These are phyloP conservation scores for Claviceps sp. DNA, from an alignment of 2,329 filamentous ascomycete genomes.

Conservation along the genomic window DNA sequence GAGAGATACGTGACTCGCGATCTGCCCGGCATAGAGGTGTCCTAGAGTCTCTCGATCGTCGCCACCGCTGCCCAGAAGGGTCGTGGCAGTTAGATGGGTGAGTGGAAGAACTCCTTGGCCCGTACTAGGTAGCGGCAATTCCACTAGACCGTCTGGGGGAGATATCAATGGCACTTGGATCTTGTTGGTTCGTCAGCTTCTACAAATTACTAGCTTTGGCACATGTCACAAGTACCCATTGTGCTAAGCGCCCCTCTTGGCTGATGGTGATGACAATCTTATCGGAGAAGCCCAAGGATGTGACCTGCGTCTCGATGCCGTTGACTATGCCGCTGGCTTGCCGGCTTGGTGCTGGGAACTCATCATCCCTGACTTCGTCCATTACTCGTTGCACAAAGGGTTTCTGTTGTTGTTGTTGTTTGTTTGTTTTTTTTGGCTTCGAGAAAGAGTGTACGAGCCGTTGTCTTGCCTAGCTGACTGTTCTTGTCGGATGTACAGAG, in stretches of 20 bases:
- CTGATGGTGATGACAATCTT: conserved; percentile 83
- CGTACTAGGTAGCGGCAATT: conserved; percentile 40
- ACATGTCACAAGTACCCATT: conserved; percentile 56
- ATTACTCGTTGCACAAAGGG: conserved; percentile 9
- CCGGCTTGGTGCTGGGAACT: conserved; percentile 56
- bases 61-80: conserved; percentile 71
- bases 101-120: conserved; percentile 52
- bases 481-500: neutral
- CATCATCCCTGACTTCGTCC: conserved; percentile 30
- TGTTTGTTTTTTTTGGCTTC: conserved; percentile 1
- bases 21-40: conserved; percentile 79
- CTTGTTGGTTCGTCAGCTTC: conserved; percentile 25
- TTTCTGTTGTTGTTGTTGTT: too few relatives aligned
- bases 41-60: conserved; percentile 69
- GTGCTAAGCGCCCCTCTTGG: conserved; percentile 71
- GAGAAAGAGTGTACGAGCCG: neutral
- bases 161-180: conserved; percentile 67
- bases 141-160: conserved; percentile 48
- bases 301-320: conserved; percentile 57
- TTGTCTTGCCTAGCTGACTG: neutral
- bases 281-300: conserved; percentile 65
- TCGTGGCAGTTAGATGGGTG: conserved; percentile 71
- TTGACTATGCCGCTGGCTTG: conserved; percentile 49
- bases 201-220: neutral
- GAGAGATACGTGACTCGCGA: conserved; percentile 66